These are phyloP conservation scores for Hypoxylon fragiforme DNA, from an alignment of 495 filamentous ascomycete genomes.

Conservation along the genomic window DNA sequence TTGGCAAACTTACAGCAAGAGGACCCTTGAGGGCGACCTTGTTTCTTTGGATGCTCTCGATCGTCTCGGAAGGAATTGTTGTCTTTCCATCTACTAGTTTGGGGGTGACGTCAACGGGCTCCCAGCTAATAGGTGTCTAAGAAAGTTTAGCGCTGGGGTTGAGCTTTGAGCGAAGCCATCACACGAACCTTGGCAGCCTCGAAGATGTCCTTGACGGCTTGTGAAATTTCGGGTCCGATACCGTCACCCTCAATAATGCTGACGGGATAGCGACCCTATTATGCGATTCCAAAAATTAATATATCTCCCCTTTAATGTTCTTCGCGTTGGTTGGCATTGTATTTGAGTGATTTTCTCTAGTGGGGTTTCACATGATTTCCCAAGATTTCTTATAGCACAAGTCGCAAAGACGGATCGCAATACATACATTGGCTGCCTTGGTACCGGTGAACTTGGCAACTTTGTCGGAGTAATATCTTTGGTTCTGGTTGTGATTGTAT, in stretches of 20 bases:
- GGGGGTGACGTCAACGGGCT: conserved; percentile 93
- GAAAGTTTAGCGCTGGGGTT: conserved; percentile 22
- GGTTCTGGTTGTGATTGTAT: conserved; percentile 37
- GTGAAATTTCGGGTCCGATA: conserved; percentile 96
- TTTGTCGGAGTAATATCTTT: conserved; percentile 60
- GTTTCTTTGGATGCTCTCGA: conserved; percentile 87
- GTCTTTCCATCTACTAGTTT: conserved; percentile 91
- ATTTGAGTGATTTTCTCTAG: conserved; percentile 52
- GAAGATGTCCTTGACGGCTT: conserved; percentile 98
- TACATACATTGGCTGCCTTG: conserved; percentile 83
- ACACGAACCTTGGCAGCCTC: conserved; percentile 79
- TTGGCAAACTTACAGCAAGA: conserved; percentile 71
- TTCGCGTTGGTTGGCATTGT: not conserved
- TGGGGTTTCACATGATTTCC: conserved; percentile 23
- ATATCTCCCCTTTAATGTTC: not conserved
- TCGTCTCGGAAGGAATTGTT: conserved; percentile 85
- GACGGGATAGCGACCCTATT: conserved; percentile 91
- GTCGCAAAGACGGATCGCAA: conserved; percentile 15
- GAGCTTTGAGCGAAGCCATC: conserved; percentile 18
- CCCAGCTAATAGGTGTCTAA: conserved; percentile 93
- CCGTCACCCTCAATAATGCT: conserved; percentile 98
- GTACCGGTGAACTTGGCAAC: conserved; percentile 91
- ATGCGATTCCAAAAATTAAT: conserved; percentile 4
- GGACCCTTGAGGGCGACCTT: conserved; percentile 97
- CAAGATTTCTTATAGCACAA: conserved; percentile 14